These are phyloP conservation scores for Vanrija humicola DNA, from an alignment of 1,284 basidiomycete species.

Conservation along the genomic window DNA sequence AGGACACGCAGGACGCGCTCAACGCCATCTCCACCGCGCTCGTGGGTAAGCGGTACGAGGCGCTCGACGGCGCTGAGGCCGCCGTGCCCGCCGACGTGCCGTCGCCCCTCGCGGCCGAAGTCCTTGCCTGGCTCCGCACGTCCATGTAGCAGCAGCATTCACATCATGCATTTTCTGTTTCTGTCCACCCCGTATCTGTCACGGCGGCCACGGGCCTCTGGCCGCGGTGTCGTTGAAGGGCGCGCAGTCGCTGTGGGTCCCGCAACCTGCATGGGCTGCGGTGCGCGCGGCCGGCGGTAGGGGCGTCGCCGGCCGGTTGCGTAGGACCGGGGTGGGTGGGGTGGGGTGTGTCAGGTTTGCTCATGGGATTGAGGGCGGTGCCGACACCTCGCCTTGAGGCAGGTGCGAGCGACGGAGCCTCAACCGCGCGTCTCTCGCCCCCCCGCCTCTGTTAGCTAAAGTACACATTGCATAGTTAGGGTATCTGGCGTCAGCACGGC, in stretches of 20 bases:
- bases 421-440: neutral
- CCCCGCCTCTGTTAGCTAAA: neutral
- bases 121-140: slow-evolving; percentile 42
- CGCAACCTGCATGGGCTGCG: slow-evolving; percentile 13
- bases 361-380: neutral
- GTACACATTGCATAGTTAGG: neutral
- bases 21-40: slow-evolving; percentile 34
- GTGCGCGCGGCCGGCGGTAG: neutral
- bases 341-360: neutral
- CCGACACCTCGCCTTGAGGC: neutral
- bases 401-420: too few relatives aligned
- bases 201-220: slow-evolving; percentile 40
- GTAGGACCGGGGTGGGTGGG: neutral
- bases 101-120: slow-evolving; percentile 25
- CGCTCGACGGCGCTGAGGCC: slow-evolving; percentile 36
- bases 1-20: slow-evolving; percentile 25
- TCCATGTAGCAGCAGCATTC: slow-evolving; percentile 25
- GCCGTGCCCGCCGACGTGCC: slow-evolving; percentile 12
- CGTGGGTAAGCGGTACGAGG: slow-evolving; percentile 44
- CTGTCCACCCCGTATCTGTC: slow-evolving; percentile 51
- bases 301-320: neutral
- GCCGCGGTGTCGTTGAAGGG: slow-evolving; percentile 42
- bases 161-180: too few relatives aligned
- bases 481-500: slow-evolving; percentile 1
- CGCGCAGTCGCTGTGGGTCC: slow-evolving; percentile 17